A percentile compares a stretch with the other conserved stretches of the same genome.
Evolutionary conservation across 805 yeast genomes (phyloP).

Genomic region (Barnettozyma californica): DNA sequence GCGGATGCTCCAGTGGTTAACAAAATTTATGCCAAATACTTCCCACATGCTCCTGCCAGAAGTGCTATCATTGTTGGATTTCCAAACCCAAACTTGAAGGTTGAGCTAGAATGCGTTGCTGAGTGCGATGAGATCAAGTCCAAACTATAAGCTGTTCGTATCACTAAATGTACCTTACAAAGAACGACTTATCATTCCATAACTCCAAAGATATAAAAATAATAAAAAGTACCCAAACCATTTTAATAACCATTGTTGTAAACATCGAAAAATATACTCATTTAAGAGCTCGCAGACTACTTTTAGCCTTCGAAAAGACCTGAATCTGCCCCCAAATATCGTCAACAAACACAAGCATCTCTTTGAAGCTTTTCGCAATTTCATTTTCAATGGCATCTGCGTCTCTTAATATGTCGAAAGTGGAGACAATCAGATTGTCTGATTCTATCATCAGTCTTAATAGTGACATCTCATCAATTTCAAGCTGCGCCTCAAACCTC

Average conservation of each 20-base stretch:
- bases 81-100: constrained; percentile 43
- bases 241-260: background rate
- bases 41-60: constrained; percentile 48
- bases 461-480: constrained; percentile 9
- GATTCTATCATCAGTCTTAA: constrained; percentile 5
- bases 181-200: background rate
- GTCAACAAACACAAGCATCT: constrained; percentile 6
- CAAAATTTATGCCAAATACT: constrained; percentile 39
- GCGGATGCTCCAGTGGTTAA: constrained; percentile 39
- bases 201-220: too few relatives aligned
- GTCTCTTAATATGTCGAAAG: constrained; percentile 9
- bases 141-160: constrained; percentile 3
- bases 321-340: background rate
- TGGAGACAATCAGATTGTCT: constrained; percentile 6
- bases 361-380: constrained; percentile 4
- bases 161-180: too few relatives aligned
- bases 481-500: constrained; percentile 9
- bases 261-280: background rate
- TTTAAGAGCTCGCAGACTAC: background rate
- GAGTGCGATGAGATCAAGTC: constrained; percentile 16
- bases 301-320: background rate
- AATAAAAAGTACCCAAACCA: background rate
- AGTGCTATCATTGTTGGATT: constrained; percentile 47
- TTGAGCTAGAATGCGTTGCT: constrained; percentile 49
- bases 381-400: constrained; percentile 12